Base-by-base conservation (phyloP, 108 stramenopile species). In the Schizochytrium sp. region DNA sequence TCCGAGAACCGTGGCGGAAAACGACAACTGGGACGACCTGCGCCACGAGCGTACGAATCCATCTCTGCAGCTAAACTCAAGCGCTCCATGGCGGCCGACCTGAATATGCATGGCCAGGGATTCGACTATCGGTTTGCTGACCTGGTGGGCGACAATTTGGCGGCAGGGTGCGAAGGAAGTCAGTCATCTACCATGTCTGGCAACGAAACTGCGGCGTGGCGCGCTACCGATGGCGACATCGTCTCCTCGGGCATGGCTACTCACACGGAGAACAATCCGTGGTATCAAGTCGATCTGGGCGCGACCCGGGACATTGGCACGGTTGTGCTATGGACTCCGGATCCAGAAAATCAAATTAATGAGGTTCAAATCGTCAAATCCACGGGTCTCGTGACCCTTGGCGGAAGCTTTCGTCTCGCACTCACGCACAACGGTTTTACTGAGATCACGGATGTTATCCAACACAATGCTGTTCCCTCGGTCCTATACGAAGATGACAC, bases 241-340 rank as follows among this genome's bases (percentile, higher is more conserved):
- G 76, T 83, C 18, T 53, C 76, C 76, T 83, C 76, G n/a, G 76
- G 76, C 25, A 53, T 83, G 51, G 76, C 76, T 4, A 83, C 76
- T 6, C 45, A 53, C n/a, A 83, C 76, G 0, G 76, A 83, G 28
- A 23, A n/a, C 10, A 83, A 83, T 45, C 76, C 76, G 19, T 83
- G 76, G 76, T 83, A 83, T 34, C 76, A 83, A 34, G 25, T 83
- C 48, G 51, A 83, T 23, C 76, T 83, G 43, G 5, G 0, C 12
- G 23, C 45, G 14, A 28, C 48, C 10, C 28, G 48, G 23, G 76
- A 83, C 51, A 47, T 83, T 23, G 45, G 48, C 76, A 83, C 76
- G n/a, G 51, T 83, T 47, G 76, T 83, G 45, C 76, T 83, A 6
- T 83, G 76, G 76, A 53, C 76, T 12, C 76, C 76, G 2, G 76